phyloP scores from a whole-genome alignment of 108 stramenopile species.

The Craspedostauros australis region DNA sequence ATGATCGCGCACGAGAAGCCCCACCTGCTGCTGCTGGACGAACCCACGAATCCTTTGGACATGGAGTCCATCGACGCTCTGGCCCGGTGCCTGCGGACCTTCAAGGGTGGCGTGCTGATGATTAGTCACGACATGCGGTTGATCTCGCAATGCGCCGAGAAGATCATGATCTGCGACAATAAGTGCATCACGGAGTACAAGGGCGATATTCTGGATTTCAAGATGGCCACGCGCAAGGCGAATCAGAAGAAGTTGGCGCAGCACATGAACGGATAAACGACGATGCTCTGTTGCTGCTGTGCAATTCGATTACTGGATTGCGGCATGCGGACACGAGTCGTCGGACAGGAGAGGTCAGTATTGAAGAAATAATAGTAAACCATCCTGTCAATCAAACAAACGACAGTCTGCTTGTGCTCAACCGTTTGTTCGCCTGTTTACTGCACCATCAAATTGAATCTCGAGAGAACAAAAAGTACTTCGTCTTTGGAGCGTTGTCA shows the following conservation, averaged over 20 bases:
- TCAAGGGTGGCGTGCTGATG: conserved; percentile 97
- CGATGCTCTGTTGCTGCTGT: no score
- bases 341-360: no score
- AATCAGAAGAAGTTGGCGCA: conserved; percentile 83
- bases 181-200: conserved; percentile 79
- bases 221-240: conserved; percentile 77
- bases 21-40: conserved; percentile 96
- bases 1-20: conserved; percentile 94
- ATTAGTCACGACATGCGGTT: conserved; percentile 99
- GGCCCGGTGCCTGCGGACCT: conserved; percentile 92
- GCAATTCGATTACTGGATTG: no score
- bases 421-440: no score
- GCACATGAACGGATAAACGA: conserved; percentile 86
- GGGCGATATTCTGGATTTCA: conserved; percentile 95
- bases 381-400: no score
- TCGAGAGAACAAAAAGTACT: no score
- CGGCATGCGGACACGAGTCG: no score
- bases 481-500: no score
- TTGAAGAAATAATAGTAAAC: no score
- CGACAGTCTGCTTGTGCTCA: no score
- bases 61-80: conserved; percentile 98
- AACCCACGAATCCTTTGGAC: conserved; percentile 94
- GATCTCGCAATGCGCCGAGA: conserved; percentile 95
- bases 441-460: no score
- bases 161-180: conserved; percentile 96